Evolutionary conservation across 768 basidiomycete genomes (phyloP), one percentile per base, ranked within the genome.

Genomic region (Suillus fuscotomentosus): DNA sequence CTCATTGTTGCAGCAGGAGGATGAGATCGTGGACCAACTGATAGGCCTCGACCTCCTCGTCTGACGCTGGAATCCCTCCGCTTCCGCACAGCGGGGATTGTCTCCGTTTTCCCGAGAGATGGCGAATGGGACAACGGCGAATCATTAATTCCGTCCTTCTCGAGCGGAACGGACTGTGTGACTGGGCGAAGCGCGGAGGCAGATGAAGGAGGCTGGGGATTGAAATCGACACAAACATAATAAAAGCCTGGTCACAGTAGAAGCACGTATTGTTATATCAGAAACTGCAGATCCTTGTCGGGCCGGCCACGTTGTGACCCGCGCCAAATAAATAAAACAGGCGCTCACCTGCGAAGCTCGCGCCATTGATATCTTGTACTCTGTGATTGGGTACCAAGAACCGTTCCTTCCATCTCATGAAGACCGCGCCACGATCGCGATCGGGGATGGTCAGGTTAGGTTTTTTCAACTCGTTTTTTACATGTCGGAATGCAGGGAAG

Each of bases 401-500:
- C 71, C 89, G 83, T 78, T 99, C 97, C 78, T 99, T 99, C 91
- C 95, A 96, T 66, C 97, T 83, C 90, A 99, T 94, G 75, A 98
- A 99, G 38, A 95, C 87, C 31, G 90, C 90, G 1, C 90, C 89
- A 57, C 90, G 84, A 70, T 91, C 88, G 48, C 89, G 82, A 71
- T 91, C 90, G 54, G 85, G 78, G 71, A 97, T 88, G 48, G 91
- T 93, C 75, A 93, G 71, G 66, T 88, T 84, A 0, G 94, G 94
- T 72, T 86, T 82, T 73, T 88, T 86, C 67, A 95, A 83, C 71
- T 96, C 92, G 65, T 85, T 82, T 74, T 88, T 88, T 67, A 95
- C 86, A 70, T 92, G 85, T 48, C 90, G 86, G 77, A 96, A 95
- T 27, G 94, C 89, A 45, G 94, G 94, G 79, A 98, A 98, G 51